Base-by-base conservation (phyloP, 768 basidiomycete genomes). In the Exidia glandulosa region DNA sequence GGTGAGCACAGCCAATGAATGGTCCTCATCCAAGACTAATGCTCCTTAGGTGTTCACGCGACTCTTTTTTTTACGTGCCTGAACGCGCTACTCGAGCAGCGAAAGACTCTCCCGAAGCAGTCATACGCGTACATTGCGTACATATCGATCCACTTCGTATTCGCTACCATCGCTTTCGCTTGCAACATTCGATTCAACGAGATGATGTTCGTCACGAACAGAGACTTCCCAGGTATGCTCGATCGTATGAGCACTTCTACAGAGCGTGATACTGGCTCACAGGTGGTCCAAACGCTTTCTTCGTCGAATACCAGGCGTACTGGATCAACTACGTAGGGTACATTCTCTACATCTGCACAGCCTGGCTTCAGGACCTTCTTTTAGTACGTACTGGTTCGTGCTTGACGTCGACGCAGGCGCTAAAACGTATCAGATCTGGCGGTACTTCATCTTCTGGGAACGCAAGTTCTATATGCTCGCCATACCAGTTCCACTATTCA, bases 101-200 rank as follows among this genome's bases (percentile, higher is more conserved):
- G 19, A 10, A 10, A 23, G 23, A 50, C 9, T 13, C 10, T 9
- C 23, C 27, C 19, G 23, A 50, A 13, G 27, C 19, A 50, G 19
- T 37, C 41, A 13, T 54, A 54, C 25, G 10, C 12, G 5, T 54
- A 32, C 10, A 54, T 52, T 13, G 14, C 31, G 25, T 61, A 61
- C 32, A 59, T 58, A n/a, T 13, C 25, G 16, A 45, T 64, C 12
- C 63, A 68, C n/a, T 50, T 70, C 16, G 27, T 61, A 10, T 65
- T 72, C 19, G 63, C 66, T 59, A 70, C 70, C n/a, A 66, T 71
- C 56, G 64, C 63, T 48, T 63, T 68, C 57, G 61, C 64, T 27
- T 62, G 63, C 2, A 66, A 71, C 25, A 64, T 62, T 10, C 65
- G 67, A 29, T 70, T 65, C 57, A 67, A 65, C 25, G 63, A 72